phyloP scores from a whole-genome alignment of 306 rosid species.

The Citrullus colocynthis region DNA sequence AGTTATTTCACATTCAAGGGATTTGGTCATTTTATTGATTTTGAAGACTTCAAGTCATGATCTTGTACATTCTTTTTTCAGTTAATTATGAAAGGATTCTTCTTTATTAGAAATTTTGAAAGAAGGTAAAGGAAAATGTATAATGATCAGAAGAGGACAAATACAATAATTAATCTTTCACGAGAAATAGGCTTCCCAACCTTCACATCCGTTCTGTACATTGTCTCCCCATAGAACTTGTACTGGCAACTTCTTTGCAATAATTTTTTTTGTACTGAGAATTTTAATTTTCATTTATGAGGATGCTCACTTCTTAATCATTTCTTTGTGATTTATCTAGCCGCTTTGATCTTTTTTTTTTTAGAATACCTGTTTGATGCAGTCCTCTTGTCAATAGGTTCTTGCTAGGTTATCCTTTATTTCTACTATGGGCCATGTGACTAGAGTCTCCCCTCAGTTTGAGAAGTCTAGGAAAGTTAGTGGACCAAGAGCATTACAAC shows the following conservation, averaged over 20 bases:
- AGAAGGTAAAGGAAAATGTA: neutral
- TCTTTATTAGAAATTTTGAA: neutral
- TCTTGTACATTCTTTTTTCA: neutral
- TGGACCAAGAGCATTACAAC: constrained; percentile 93
- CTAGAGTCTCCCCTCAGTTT: constrained; percentile 81
- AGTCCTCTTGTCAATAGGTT: constrained; percentile 33
- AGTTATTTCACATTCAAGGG: neutral
- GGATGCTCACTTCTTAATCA: neutral
- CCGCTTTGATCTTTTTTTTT: neutral
- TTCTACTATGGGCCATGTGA: constrained; percentile 70
- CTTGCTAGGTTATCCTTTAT: constrained; percentile 73
- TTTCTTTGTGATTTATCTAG: neutral
- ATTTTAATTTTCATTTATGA: neutral
- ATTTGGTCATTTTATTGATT: neutral
- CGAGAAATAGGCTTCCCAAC: neutral
- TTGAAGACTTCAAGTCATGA: neutral
- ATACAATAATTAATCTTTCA: neutral
- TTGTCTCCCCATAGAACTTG: neutral
- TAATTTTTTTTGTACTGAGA: neutral
- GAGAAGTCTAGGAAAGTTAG: constrained; percentile 94
- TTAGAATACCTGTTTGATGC: neutral
- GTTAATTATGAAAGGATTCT: neutral
- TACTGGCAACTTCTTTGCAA: neutral
- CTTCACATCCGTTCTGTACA: neutral
- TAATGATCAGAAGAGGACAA: neutral